Conservation (phyloP, 306 rosid genomes). For the Begonia masoniana region DNA sequence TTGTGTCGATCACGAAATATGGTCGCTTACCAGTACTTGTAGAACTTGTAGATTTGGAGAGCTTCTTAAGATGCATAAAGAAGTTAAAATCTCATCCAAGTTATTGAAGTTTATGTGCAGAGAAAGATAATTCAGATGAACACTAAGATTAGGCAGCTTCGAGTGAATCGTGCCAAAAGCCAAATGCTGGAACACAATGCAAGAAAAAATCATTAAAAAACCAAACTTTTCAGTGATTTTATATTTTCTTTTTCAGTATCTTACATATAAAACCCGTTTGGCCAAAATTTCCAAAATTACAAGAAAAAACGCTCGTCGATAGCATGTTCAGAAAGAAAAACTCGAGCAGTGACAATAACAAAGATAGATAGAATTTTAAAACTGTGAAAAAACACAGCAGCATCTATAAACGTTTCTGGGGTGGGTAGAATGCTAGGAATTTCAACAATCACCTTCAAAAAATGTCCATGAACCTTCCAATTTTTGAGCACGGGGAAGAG, state of each 20-base stretch:
- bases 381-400: too few relatives aligned
- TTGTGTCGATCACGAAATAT: neutral
- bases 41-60: constrained; percentile 42
- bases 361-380: too few relatives aligned
- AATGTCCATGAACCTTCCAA: constrained; percentile 43
- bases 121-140: constrained; percentile 41
- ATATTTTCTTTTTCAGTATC: too few relatives aligned
- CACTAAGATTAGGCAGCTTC: constrained; percentile 29
- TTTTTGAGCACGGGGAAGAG: constrained; percentile 30
- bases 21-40: constrained; percentile 42
- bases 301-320: too few relatives aligned
- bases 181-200: constrained; percentile 33
- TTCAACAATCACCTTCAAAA: constrained; percentile 32
- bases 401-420: too few relatives aligned
- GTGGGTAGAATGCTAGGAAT: neutral
- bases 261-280: too few relatives aligned
- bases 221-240: too few relatives aligned
- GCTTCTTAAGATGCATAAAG: constrained; percentile 38
- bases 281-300: too few relatives aligned
- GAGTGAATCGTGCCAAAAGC: constrained; percentile 28
- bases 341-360: too few relatives aligned
- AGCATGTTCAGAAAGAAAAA: too few relatives aligned
- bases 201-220: too few relatives aligned
- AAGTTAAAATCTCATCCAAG: constrained; percentile 33
- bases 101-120: constrained; percentile 37